Percentiles rank a stretch among this genome's conserved stretches.
These are phyloP conservation scores for Trametes punicea DNA, from an alignment of 768 basidiomycete genomes.

Conservation along the genomic window DNA sequence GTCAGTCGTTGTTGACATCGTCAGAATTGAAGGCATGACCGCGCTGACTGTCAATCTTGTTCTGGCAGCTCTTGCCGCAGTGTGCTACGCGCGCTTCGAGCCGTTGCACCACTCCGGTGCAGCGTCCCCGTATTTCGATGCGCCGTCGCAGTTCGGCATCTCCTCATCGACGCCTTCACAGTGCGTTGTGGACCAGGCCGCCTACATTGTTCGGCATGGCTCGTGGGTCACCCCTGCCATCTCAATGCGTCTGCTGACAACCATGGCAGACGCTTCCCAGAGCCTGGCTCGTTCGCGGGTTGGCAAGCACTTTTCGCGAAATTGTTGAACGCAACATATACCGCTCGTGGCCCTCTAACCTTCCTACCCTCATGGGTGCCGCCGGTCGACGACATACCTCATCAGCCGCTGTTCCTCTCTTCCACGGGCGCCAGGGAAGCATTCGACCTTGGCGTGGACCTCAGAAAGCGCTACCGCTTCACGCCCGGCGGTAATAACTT, in stretches of 20 bases:
- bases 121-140: conserved; percentile 42
- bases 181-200: conserved; percentile 42
- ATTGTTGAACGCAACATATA: conserved; percentile 40
- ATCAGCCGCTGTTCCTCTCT: conserved; percentile 39
- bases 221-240: conserved; percentile 28
- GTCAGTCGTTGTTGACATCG: background rate
- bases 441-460: conserved; percentile 38
- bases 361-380: conserved; percentile 42
- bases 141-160: conserved; percentile 38
- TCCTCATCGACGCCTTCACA: conserved; percentile 32
- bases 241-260: background rate
- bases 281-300: conserved; percentile 38
- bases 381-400: conserved; percentile 38
- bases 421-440: conserved; percentile 39
- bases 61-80: background rate
- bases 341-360: conserved; percentile 36
- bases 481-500: conserved; percentile 40
- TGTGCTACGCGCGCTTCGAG: conserved; percentile 27
- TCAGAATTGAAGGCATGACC: background rate
- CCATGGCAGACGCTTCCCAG: conserved; percentile 36
- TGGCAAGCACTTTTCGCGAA: conserved; percentile 39
- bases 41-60: background rate
- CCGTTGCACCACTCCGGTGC: conserved; percentile 42
- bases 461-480: conserved; percentile 39
- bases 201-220: conserved; percentile 43